Base-by-base conservation (phyloP, 169 alveolate species). In the Plasmodium coatneyi region DNA sequence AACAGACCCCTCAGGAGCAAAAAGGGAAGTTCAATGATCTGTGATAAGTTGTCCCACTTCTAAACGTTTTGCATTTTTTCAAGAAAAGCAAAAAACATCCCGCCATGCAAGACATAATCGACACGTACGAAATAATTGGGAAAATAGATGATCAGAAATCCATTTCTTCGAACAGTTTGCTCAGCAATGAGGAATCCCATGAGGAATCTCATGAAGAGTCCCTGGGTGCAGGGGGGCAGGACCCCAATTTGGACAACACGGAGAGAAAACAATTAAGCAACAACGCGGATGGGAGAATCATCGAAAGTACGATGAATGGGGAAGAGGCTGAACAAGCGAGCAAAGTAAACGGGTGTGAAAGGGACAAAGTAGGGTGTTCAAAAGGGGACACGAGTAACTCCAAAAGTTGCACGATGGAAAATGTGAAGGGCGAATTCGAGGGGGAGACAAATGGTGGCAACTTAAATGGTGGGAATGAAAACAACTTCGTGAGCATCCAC, bases 111-210 rank as follows among this genome's bases (percentile, higher is more conserved):
- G 54, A 84, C 74, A 84, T 84, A 28, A 84, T 84, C 12, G 93
- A 72, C 32, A 74, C 81, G n/a, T 84, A 84, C 43, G 93, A 84
- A 84, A 84, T 84, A 52, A 76, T 84, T n/a, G 93, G 93, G 39
- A 84, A 74, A 52, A 84, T 84, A 22, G 93, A 84, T 74, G 93
- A 84, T 3, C 84, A 41, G 70, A 84, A 74, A 34, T 49, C 81
- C 6, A 76, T 32, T 32, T 49, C 80, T 5, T 84, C 93, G 14
- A 74, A 54, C 56, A 76, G 79, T 52, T 46, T 84, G 25, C 28
- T 52, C 14, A 76, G 80, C 43, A n/a, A n/a, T n/a, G n/a, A n/a
- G n/a, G n/a, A n/a, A n/a, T n/a, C n/a, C n/a, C 39, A 84, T 84
- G 92, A 71, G 54, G 54, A 74, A 30, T 28, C 19, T 28, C 32